Evolutionary conservation across 352 stramenopile genomes (phyloP), one percentile per base, ranked within the genome.

Genomic region (Phytophthora ramorum): DNA sequence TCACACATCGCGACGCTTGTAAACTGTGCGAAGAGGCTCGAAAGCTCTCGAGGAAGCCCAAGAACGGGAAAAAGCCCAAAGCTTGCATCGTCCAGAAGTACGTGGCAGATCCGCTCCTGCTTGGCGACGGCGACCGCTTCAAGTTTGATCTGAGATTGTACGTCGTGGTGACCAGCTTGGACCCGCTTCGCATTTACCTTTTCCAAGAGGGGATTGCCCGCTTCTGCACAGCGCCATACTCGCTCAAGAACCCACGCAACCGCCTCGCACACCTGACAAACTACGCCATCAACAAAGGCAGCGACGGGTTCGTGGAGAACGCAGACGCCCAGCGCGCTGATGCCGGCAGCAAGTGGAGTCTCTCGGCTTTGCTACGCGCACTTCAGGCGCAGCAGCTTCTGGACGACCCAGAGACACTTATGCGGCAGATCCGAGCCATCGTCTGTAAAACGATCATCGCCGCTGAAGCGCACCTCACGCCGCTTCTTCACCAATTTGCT

Each of bases 91-190:
- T 97, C 2, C 90, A 98, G 69, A 77, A 77, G 37, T 96, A 97
- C 58, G 28, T 97, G 0, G 61, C 74, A 0, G 76, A 83, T 28
- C 91, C 90, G 10, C 83, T 95, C 19, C 66, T 96, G 2, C 76
- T 97, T 26, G 83, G 90, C 28, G 81, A 87, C n/a, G 65, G 52
- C 0, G 52, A 52, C 4, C 51, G 58, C 12, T 90, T 83, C 73
- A 98, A 98, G 65, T 97, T 98, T 51, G 92, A 97, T 57, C 65
- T 98, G 20, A 78, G 92, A 9, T 57, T 98, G 44, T 98, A 98
- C 66, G 88, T 97, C 2, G 47, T 97, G 5, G 87, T 96, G 30
- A 97, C 90, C n/a, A 91, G 78, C 44, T 66, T 96, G 34, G 87
- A 96, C 49, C 91, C 91, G 14, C 63, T 97, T 44, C 78, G 89